phyloP scores from a whole-genome alignment of 306 rosid genomes.

The Cucumis cinereus region DNA sequence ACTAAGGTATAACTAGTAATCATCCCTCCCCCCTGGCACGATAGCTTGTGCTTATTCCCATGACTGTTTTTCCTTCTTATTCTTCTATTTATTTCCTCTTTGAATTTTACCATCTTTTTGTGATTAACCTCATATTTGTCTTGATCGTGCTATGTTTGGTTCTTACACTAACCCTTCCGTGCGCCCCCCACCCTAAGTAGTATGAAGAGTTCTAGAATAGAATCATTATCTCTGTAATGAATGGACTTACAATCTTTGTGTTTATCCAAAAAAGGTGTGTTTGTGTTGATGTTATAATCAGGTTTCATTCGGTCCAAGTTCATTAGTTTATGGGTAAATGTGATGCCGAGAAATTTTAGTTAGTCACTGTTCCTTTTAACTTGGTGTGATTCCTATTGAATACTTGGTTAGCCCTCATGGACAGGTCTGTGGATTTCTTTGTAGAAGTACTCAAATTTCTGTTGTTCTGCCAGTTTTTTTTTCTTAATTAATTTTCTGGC shows the following conservation, averaged over 20 bases:
- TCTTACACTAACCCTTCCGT: background rate
- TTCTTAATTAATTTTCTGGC: slow-evolving; percentile 1
- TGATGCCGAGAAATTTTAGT: background rate
- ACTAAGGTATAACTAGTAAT: slow-evolving; percentile 27
- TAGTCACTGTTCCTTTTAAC: background rate
- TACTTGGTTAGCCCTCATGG: too few species aligned
- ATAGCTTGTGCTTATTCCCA: background rate
- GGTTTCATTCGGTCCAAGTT: background rate
- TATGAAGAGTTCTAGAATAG: too few species aligned
- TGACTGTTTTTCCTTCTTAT: background rate
- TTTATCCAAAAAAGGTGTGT: background rate
- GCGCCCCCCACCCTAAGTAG: background rate
- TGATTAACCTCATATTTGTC: background rate
- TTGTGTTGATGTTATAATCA: background rate
- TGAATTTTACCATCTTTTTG: background rate
- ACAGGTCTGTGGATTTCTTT: background rate
- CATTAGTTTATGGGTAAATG: background rate
- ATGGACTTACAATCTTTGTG: background rate
- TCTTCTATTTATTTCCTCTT: background rate
- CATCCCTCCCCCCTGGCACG: background rate
- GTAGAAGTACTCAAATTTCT: background rate
- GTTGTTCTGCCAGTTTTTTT: background rate
- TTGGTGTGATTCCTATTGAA: background rate
- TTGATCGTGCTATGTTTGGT: background rate
- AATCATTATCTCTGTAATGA: background rate